A percentile compares a stretch with the other conserved stretches of the same genome.
Evolutionary conservation across 257 asterid species (phyloP).

Genomic region (Oldenlandia corymbosa): DNA sequence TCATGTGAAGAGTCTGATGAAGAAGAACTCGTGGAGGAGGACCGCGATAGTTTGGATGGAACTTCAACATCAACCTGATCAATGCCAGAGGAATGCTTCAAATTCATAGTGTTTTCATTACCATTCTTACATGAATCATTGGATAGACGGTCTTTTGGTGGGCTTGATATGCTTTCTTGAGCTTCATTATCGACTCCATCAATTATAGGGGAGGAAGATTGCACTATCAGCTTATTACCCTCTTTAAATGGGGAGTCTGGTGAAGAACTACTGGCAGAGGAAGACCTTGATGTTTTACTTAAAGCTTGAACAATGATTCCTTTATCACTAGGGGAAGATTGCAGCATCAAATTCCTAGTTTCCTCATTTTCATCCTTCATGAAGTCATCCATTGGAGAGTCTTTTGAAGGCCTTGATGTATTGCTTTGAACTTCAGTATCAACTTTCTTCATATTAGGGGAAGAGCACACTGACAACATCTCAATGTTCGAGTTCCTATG

Average conservation of each 20-base stretch:
- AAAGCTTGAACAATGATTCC: not conserved
- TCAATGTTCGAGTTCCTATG: not conserved
- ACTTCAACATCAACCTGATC: slow-evolving; percentile 15
- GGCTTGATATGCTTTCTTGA: not conserved
- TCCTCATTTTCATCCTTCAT: not conserved
- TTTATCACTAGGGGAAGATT: slow-evolving; percentile 5
- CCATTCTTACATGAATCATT: not conserved
- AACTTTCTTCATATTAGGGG: not conserved
- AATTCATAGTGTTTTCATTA: not conserved
- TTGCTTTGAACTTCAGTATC: not conserved
- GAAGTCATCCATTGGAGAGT: not conserved
- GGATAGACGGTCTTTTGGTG: not conserved
- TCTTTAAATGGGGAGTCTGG: slow-evolving; percentile 18
- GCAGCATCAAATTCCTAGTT: slow-evolving; percentile 11
- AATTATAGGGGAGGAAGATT: not conserved
- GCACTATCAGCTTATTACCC: not conserved
- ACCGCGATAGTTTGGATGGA: not conserved
- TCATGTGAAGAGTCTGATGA: slow-evolving; percentile 29
- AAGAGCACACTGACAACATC: not conserved
- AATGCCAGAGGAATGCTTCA: slow-evolving; percentile 6
- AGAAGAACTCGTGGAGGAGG: slow-evolving; percentile 14
- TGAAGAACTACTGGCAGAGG: slow-evolving; percentile 15
- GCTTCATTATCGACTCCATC: not conserved
- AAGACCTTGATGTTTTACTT: slow-evolving; percentile 2
- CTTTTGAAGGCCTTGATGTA: not conserved